These are phyloP conservation scores for Plasmopara muralis DNA, from an alignment of 352 stramenopile genomes.

Conservation along the genomic window DNA sequence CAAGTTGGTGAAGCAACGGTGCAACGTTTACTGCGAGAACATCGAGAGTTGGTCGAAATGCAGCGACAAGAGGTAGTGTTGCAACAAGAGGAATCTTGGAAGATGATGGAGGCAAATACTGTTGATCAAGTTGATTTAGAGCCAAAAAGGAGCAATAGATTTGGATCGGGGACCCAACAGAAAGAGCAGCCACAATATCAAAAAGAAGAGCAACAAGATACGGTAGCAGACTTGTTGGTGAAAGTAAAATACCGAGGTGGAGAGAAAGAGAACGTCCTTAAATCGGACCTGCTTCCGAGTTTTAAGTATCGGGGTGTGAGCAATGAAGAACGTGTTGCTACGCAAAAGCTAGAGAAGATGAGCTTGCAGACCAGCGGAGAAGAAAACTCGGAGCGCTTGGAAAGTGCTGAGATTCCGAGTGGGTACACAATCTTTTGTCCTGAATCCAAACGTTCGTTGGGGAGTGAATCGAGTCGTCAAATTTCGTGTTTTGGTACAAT, in stretches of 20 bases:
- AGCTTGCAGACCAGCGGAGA: slow-evolving; percentile 3
- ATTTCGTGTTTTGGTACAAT: slow-evolving; percentile 15
- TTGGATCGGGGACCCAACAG: slow-evolving; percentile 3
- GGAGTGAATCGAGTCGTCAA: background rate
- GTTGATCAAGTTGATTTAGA: slow-evolving; percentile 7
- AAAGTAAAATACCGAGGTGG: background rate
- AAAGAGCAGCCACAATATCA: background rate
- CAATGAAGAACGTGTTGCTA: slow-evolving; percentile 6
- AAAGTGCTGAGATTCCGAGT: slow-evolving; percentile 2
- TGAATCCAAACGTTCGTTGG: background rate
- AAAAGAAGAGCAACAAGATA: background rate
- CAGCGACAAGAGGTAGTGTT: slow-evolving; percentile 12
- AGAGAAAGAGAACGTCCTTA: slow-evolving; percentile 1
- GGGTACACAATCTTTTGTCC: slow-evolving; percentile 5
- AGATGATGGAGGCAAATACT: slow-evolving; percentile 11
- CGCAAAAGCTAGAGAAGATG: slow-evolving; percentile 8
- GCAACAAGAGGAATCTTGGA: no score
- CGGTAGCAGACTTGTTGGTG: background rate
- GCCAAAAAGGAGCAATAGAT: slow-evolving; percentile 9
- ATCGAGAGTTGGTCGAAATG: slow-evolving; percentile 18
- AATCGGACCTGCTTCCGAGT: slow-evolving; percentile 8
- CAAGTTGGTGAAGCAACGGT: slow-evolving; percentile 17
- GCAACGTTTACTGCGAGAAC: slow-evolving; percentile 20
- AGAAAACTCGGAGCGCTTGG: slow-evolving; percentile 1
- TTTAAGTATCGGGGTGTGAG: slow-evolving; percentile 10